A percentile compares a stretch with the other conserved stretches of the same genome.
Evolutionary conservation across 1,139 yeast genomes (phyloP).

Genomic region (Groenewaldozyma sp.): DNA sequence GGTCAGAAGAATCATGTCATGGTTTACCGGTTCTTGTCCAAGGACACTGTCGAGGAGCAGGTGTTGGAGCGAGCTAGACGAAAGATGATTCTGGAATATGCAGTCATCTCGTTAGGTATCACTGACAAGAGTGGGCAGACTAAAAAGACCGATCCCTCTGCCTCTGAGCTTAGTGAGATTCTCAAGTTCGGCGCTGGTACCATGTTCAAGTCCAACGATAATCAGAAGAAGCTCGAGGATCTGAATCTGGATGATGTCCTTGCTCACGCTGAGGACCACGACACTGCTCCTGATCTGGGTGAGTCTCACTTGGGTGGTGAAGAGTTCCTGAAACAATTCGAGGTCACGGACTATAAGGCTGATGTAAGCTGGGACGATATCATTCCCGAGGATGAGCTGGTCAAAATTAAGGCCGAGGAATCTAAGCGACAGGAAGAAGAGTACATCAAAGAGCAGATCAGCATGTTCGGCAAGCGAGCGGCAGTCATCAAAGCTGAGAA

Average conservation of each 20-base stretch:
- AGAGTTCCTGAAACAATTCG: conserved; percentile 93
- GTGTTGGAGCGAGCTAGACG: conserved; percentile 93
- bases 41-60: conserved; percentile 96
- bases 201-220: conserved; percentile 80
- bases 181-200: conserved; percentile 97
- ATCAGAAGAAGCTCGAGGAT: conserved; percentile 87
- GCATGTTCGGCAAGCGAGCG: conserved; percentile 73
- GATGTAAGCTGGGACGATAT: conserved; percentile 99
- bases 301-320: conserved; percentile 97
- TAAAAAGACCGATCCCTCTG: conserved; percentile 62
- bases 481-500: conserved; percentile 47
- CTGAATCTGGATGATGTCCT: conserved; percentile 92
- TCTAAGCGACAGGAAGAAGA: conserved; percentile 78
- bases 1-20: conserved; percentile 97
- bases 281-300: conserved; percentile 92
- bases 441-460: conserved; percentile 80
- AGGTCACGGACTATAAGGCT: conserved; percentile 96
- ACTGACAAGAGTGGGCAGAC: conserved; percentile 53
- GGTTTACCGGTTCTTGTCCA: conserved; percentile 92
- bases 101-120: conserved; percentile 91
- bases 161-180: conserved; percentile 84
- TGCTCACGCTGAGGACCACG: conserved; percentile 95
- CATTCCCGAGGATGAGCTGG: conserved; percentile 89
- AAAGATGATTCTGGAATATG: conserved; percentile 97
- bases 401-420: conserved; percentile 84